These are phyloP conservation scores for Sistotremastrum niveocremeum DNA, from an alignment of 768 basidiomycete genomes.

Conservation along the genomic window DNA sequence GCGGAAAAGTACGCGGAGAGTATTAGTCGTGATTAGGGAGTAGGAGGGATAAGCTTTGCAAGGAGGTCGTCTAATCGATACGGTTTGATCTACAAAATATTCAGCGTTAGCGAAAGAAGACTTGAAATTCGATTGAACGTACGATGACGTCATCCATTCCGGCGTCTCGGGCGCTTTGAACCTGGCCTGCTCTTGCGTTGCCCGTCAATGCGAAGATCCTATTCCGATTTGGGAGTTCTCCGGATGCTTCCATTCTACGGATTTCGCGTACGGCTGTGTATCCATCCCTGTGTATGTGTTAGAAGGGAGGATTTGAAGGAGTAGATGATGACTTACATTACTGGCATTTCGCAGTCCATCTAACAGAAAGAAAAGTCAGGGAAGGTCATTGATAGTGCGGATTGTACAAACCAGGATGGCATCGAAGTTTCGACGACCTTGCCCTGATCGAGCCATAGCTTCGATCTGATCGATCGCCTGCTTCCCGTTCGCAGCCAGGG, in stretches of 20 bases:
- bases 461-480: constrained; percentile 13
- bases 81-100: constrained; percentile 9
- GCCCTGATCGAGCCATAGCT: not conserved
- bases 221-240: constrained; percentile 5
- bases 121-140: not conserved
- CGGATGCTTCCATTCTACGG: constrained; percentile 11
- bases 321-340: constrained; percentile 5
- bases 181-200: constrained; percentile 11
- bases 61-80: constrained; percentile 13
- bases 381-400: not conserved
- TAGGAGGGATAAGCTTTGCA: constrained; percentile 2
- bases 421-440: constrained; percentile 7
- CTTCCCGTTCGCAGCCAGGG: constrained; percentile 12
- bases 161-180: constrained; percentile 10
- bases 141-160: constrained; percentile 16
- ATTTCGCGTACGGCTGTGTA: constrained; percentile 11
- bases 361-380: not conserved
- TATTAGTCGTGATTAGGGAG: no score
- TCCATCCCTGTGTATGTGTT: constrained; percentile 7
- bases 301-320: not conserved
- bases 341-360: constrained; percentile 18
- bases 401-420: constrained; percentile 8
- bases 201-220: constrained; percentile 13
- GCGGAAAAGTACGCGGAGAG: no score
- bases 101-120: not conserved